These are phyloP conservation scores for Nothopassalora personata DNA, from an alignment of 2,329 filamentous ascomycete genomes.

Conservation along the genomic window DNA sequence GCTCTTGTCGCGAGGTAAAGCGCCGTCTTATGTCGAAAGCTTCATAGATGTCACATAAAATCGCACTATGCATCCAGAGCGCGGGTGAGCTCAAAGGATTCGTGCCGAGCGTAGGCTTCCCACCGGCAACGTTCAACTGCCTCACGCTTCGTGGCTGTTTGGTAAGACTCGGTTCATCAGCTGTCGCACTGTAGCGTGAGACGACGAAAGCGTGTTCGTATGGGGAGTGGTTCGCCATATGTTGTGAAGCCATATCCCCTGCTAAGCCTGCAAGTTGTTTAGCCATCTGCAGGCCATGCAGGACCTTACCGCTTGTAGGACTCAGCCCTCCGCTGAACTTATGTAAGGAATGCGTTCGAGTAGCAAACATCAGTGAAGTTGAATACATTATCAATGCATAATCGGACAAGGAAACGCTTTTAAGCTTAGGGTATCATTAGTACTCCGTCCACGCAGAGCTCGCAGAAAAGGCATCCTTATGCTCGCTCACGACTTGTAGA, in stretches of 20 bases:
- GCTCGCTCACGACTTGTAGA: constrained; percentile 70
- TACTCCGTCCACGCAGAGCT: not conserved
- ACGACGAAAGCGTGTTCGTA: too few species aligned
- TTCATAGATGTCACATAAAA: too few species aligned
- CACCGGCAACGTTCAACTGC: too few species aligned
- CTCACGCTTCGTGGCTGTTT: too few species aligned
- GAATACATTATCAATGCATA: not conserved
- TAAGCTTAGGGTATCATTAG: not conserved
- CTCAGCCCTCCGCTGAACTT: not conserved
- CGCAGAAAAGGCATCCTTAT: not conserved
- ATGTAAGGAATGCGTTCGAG: not conserved
- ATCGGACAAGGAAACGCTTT: not conserved
- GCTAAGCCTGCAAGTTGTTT: not conserved
- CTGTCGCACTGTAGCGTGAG: too few species aligned
- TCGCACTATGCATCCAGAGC: too few species aligned
- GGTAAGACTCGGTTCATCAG: too few species aligned
- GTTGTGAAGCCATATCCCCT: not conserved
- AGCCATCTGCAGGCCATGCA: not conserved
- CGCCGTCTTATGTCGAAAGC: too few species aligned
- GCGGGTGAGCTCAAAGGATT: too few species aligned
- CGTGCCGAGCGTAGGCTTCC: too few species aligned
- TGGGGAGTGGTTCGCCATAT: too few species aligned
- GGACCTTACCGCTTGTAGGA: not conserved
- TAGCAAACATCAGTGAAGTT: not conserved
- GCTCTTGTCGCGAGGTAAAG: too few species aligned